Percentiles rank a stretch among this genome's conserved stretches.
Conservation (phyloP, 1,284 basidiomycete genomes). For the Mrakiaceae sp. region DNA sequence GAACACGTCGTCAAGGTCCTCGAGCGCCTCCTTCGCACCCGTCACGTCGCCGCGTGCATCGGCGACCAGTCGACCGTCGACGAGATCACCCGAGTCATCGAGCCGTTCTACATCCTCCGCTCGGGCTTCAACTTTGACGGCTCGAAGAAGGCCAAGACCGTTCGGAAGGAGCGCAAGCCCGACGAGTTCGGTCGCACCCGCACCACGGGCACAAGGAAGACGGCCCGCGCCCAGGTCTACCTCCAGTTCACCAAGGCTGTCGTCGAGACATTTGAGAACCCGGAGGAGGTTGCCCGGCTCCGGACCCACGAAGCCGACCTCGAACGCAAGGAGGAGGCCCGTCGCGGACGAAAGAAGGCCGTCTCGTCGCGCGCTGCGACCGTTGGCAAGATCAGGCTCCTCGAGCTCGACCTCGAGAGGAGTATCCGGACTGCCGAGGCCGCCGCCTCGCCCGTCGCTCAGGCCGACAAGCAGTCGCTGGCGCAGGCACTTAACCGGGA, state of each 20-base stretch:
- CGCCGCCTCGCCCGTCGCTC: not conserved
- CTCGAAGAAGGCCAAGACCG: not conserved
- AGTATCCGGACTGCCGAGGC: too few species aligned
- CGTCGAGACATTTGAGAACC: not conserved
- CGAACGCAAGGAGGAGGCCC: not conserved
- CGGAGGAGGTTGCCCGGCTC: too few species aligned
- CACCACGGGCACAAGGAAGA: conserved; percentile 66
- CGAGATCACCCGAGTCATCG: conserved; percentile 44
- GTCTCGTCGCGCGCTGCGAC: conserved; percentile 6
- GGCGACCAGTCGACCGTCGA: conserved; percentile 46
- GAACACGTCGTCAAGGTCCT: conserved; percentile 51
- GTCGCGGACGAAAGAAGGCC: not conserved
- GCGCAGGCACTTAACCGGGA: not conserved
- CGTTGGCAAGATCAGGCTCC: not conserved
- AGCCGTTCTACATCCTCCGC: conserved; percentile 47
- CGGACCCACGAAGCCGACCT: not conserved
- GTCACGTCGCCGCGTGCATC: conserved; percentile 51
- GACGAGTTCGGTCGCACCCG: conserved; percentile 62
- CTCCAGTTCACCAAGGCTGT: conserved; percentile 53
- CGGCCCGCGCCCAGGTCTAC: conserved; percentile 73
- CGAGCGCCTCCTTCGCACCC: conserved; percentile 54
- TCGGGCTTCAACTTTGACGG: not conserved
- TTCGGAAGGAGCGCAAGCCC: conserved; percentile 44
- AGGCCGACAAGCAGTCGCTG: not conserved
- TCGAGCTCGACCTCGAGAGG: too few species aligned